A percentile compares a stretch with the other conserved stretches of the same genome.
Conservation (phyloP, 2,329 filamentous ascomycete species). For the Colletotrichum musae region DNA sequence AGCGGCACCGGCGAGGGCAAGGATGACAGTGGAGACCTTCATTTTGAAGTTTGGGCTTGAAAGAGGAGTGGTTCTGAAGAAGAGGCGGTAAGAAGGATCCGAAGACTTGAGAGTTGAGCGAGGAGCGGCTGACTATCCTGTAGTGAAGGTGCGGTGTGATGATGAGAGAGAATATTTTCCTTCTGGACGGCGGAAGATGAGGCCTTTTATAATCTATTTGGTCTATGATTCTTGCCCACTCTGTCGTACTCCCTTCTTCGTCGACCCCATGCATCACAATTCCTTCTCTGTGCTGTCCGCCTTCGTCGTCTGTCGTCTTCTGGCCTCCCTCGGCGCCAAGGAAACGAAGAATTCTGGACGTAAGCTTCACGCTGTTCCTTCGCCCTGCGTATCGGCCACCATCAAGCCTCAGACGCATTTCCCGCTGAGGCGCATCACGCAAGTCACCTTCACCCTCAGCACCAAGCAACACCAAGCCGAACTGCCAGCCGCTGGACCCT, state of each 20-base stretch:
- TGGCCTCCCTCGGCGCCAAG: slow-evolving; percentile 15
- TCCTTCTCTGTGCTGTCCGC: slow-evolving; percentile 5
- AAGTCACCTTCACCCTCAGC: not conserved
- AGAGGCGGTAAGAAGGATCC: slow-evolving; percentile 5
- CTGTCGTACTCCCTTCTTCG: not conserved
- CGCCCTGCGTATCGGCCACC: not conserved
- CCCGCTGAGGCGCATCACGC: slow-evolving; percentile 8
- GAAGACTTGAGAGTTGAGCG: slow-evolving; percentile 26
- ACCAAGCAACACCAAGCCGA: slow-evolving; percentile 2
- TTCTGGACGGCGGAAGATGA: slow-evolving; percentile 12
- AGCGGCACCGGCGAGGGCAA: slow-evolving; percentile 26
- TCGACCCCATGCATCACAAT: not conserved
- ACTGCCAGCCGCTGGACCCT: slow-evolving; percentile 23
- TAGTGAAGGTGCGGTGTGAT: slow-evolving; percentile 26
- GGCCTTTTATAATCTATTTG: slow-evolving; percentile 31
- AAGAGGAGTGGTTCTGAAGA: slow-evolving; percentile 11
- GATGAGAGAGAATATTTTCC: slow-evolving; percentile 8
- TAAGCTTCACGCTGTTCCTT: slow-evolving; percentile 18
- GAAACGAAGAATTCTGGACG: slow-evolving; percentile 9
- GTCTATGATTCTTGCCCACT: not conserved
- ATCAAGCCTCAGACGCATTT: slow-evolving; percentile 22
- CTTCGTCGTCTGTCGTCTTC: slow-evolving; percentile 24
- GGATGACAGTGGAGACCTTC: slow-evolving; percentile 35
- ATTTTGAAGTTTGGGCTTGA: slow-evolving; percentile 31
- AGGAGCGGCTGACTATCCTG: slow-evolving; percentile 40